A percentile compares a stretch with the other conserved stretches of the same genome.
These are phyloP conservation scores for Termitomyces sp. DNA, from an alignment of 768 basidiomycete genomes.

Conservation along the genomic window DNA sequence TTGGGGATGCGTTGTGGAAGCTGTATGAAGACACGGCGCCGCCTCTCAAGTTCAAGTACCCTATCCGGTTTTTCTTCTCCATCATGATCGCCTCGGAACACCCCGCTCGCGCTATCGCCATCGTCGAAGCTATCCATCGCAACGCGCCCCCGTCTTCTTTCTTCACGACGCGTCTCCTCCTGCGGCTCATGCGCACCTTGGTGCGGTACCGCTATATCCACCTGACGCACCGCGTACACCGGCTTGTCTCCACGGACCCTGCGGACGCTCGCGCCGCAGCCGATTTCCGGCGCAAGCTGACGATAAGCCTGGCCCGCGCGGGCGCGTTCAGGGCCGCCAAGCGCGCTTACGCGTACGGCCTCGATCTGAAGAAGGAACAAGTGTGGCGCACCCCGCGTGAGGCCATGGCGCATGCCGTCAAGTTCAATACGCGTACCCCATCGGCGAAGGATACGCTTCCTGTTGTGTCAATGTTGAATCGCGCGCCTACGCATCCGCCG, in stretches of 20 bases:
- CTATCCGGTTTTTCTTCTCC: slow-evolving; percentile 40
- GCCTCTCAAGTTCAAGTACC: slow-evolving; percentile 28
- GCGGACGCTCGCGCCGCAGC: slow-evolving; percentile 12
- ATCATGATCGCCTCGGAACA: slow-evolving; percentile 32
- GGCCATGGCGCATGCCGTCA: slow-evolving; percentile 16
- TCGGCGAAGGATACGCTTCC: slow-evolving; percentile 10
- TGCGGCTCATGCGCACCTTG: slow-evolving; percentile 33
- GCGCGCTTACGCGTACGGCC: slow-evolving; percentile 10
- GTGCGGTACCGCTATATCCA: slow-evolving; percentile 33
- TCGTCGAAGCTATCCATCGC: slow-evolving; percentile 34
- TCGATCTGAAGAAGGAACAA: neutral
- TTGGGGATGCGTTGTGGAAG: slow-evolving; percentile 28
- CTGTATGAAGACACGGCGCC: slow-evolving; percentile 31
- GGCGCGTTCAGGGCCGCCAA: slow-evolving; percentile 26
- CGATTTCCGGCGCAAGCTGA: slow-evolving; percentile 26
- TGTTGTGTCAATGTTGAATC: slow-evolving; percentile 18
- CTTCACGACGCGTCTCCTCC: slow-evolving; percentile 33
- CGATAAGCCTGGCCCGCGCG: slow-evolving; percentile 20
- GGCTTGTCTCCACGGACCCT: slow-evolving; percentile 14
- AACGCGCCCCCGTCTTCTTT: slow-evolving; percentile 26
- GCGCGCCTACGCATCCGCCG: slow-evolving; percentile 18
- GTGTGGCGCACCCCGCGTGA: slow-evolving; percentile 17
- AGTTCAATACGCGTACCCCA: slow-evolving; percentile 19
- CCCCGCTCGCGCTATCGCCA: slow-evolving; percentile 26
- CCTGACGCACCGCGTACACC: slow-evolving; percentile 26